These are phyloP conservation scores for Filosporella fistucella DNA, from an alignment of 495 filamentous ascomycete species.

Conservation along the genomic window DNA sequence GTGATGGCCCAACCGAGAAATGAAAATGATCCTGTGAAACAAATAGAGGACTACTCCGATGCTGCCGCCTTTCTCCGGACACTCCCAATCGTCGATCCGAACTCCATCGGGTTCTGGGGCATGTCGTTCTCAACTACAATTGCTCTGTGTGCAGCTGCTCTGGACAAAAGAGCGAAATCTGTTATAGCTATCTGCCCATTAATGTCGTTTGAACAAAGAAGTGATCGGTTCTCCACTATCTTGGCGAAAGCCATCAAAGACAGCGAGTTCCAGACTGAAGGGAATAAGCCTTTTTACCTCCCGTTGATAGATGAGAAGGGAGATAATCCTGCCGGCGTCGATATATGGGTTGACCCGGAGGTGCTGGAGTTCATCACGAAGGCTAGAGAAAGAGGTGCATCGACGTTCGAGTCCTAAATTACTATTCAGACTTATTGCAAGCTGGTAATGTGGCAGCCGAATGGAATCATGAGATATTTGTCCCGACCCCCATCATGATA, in stretches of 20 bases:
- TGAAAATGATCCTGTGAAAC: constrained; percentile 31
- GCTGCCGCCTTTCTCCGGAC: constrained; percentile 28
- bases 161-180: constrained; percentile 27
- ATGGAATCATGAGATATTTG: neutral
- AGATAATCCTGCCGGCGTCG: neutral
- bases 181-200: constrained; percentile 26
- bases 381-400: neutral
- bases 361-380: no score
- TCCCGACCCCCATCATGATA: constrained; percentile 6
- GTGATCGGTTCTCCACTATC: neutral
- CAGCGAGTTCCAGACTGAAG: constrained; percentile 4
- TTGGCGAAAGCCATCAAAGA: constrained; percentile 1
- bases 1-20: constrained; percentile 41
- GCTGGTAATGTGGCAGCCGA: neutral
- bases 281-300: constrained; percentile 4
- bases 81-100: constrained; percentile 26
- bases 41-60: constrained; percentile 35
- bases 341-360: neutral
- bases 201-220: neutral
- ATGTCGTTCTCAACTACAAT: constrained; percentile 35
- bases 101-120: constrained; percentile 42
- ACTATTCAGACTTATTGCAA: constrained; percentile 1
- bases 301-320: neutral
- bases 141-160: constrained; percentile 21
- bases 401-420: neutral